phyloP scores from a whole-genome alignment of 805 yeast genomes.

The Pichia cephalocereana region DNA sequence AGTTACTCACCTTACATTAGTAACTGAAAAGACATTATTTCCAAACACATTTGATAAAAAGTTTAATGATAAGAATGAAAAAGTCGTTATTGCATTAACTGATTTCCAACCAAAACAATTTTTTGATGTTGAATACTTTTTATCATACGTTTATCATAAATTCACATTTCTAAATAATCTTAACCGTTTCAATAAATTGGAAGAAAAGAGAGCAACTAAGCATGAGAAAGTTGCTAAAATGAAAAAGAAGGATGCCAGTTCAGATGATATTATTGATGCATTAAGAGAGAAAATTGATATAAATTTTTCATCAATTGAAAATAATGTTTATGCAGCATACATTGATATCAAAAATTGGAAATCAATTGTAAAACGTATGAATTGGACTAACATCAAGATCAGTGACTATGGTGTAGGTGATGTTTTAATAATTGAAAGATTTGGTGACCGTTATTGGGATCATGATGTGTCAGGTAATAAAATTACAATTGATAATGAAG shows the following conservation, averaged over 20 bases:
- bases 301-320: constrained; percentile 23
- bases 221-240: constrained; percentile 33
- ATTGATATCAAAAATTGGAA: constrained; percentile 36
- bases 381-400: constrained; percentile 30
- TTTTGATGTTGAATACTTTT: constrained; percentile 13
- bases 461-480: constrained; percentile 5
- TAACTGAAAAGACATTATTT: constrained; percentile 29
- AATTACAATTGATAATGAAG: constrained; percentile 7
- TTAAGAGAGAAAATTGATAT: constrained; percentile 45
- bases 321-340: constrained; percentile 34
- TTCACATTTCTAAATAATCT: constrained; percentile 30
- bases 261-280: constrained; percentile 35
- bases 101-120: constrained; percentile 29
- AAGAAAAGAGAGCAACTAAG: constrained; percentile 28
- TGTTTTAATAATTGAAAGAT: constrained; percentile 40
- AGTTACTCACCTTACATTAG: constrained; percentile 41
- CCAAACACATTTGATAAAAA: constrained; percentile 16
- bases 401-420: constrained; percentile 42
- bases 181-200: constrained; percentile 30
- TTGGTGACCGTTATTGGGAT: constrained; percentile 19
- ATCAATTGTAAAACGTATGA: constrained; percentile 13
- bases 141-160: constrained; percentile 39
- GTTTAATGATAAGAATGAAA: constrained; percentile 29
- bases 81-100: constrained; percentile 39
- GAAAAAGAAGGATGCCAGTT: constrained; percentile 34